These are phyloP conservation scores for Arthrobotrys sinensis DNA, from an alignment of 2,329 filamentous ascomycete genomes.

Conservation along the genomic window DNA sequence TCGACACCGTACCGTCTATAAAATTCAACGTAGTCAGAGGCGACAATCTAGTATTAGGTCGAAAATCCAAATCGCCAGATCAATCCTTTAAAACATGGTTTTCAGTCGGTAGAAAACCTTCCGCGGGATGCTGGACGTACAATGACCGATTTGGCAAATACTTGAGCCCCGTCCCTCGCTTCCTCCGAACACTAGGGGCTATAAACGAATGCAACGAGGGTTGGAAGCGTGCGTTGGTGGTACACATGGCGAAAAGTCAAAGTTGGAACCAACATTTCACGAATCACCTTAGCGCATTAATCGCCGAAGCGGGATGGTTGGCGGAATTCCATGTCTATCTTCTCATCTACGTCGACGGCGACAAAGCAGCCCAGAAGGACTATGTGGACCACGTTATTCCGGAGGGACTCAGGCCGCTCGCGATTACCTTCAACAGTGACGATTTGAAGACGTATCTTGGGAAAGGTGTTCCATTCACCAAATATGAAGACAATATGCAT, in stretches of 20 bases:
- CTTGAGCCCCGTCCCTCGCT: constrained; percentile 19
- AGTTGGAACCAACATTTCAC: constrained; percentile 50
- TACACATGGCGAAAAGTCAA: constrained; percentile 53
- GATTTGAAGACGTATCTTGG: constrained; percentile 45
- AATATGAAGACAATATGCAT: constrained; percentile 43
- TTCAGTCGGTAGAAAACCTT: constrained; percentile 51
- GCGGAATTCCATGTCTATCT: constrained; percentile 43
- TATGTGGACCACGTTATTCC: constrained; percentile 43
- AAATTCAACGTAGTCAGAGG: constrained; percentile 58
- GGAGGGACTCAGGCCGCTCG: constrained; percentile 38
- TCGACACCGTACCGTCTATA: constrained; percentile 41
- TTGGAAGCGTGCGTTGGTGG: constrained; percentile 45
- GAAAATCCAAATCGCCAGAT: constrained; percentile 35
- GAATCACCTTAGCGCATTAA: constrained; percentile 33
- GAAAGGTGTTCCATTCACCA: constrained; percentile 42
- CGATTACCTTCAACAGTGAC: constrained; percentile 44
- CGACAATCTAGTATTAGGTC: constrained; percentile 46
- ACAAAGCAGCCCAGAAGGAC: constrained; percentile 32
- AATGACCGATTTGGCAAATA: constrained; percentile 45
- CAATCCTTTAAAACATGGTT: constrained; percentile 47
- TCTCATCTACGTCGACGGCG: constrained; percentile 45
- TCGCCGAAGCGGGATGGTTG: constrained; percentile 50
- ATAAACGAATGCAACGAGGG: constrained; percentile 50
- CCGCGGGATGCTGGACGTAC: constrained; percentile 55
- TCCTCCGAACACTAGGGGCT: constrained; percentile 29